Base-by-base conservation (phyloP, 2,329 filamentous ascomycete genomes). In the Alternaria brassicicola region DNA sequence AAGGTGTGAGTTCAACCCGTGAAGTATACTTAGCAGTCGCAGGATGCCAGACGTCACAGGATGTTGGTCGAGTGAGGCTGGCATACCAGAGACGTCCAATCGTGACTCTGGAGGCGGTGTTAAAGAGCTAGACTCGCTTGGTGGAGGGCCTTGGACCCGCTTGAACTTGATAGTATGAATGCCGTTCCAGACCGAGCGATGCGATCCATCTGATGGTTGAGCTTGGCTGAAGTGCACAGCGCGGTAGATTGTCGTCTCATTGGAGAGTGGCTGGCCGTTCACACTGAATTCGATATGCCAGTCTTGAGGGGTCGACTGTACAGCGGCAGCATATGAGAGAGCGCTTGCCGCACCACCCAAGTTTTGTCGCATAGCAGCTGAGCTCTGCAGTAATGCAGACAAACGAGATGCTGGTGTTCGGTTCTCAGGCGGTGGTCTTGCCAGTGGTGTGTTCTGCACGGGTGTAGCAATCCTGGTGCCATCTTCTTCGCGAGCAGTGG, bases 261-360 rank as follows among this genome's bases (percentile, higher is more conserved):
- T 95, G 0, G 91, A 84, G 57, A 99, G 90, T 1, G 90, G 85
- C 75, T 93, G 92, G 52, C 86, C 90, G 63, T 96, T 90, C 48
- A 98, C 85, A 65, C 87, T 93, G 78, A 99, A 99, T 72, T 98
- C 92, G 60, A 99, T 93, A 71, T 99, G 94, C 95, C 95, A 99
- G 72, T 98, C 93, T 72, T 96, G 90, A 1, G 93, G 92, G 0
- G 87, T 82, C 13, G 91, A 83, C 67, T 93, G 91, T 51, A 96
- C 86, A 4, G 92, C 92, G 51, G 91, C 90, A 23, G 93, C 89
- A 76, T 97, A 97, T 0, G 93, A 92, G 78, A 92, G 87, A 2
- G 88, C 84, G 15, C 88, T 81, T 0, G 86, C 63, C 17, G 69
- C 58, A 15, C 61, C 63, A 17, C 71, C 66, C 26, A 74, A 65